A percentile compares a stretch with the other conserved stretches of the same genome.
phyloP scores from a whole-genome alignment of 768 basidiomycete genomes.

The Floccularia luteovirens region DNA sequence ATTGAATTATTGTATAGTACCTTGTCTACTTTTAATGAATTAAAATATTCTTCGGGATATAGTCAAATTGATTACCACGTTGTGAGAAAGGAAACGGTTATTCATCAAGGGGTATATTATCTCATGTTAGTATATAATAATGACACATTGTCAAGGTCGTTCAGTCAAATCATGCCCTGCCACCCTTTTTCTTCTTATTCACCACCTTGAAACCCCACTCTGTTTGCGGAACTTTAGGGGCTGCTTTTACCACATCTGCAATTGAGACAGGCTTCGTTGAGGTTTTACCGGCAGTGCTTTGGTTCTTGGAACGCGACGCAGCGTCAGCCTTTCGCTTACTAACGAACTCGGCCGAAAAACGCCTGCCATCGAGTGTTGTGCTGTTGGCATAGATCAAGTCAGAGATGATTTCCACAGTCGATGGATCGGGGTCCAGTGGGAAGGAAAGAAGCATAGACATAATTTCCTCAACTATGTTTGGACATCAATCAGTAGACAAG shows the following conservation, averaged over 20 bases:
- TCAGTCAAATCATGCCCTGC: conserved; percentile 30
- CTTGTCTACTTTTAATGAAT: too few species aligned
- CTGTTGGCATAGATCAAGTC: conserved; percentile 94
- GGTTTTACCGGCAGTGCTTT: conserved; percentile 22
- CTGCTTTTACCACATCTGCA: conserved; percentile 86
- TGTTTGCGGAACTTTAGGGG: conserved; percentile 65
- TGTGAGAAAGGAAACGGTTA: background rate
- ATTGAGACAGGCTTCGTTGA: conserved; percentile 59
- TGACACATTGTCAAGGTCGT: background rate
- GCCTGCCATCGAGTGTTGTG: conserved; percentile 88
- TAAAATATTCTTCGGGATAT: conserved; percentile 2
- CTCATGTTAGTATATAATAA: background rate
- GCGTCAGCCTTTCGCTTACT: conserved; percentile 83
- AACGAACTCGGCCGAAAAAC: conserved; percentile 91
- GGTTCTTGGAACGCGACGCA: conserved; percentile 38
- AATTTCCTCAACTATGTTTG: conserved; percentile 81
- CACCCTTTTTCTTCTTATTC: conserved; percentile 91
- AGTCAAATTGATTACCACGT: background rate
- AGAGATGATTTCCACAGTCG: conserved; percentile 85
- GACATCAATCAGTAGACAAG: background rate
- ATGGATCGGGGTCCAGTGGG: conserved; percentile 80
- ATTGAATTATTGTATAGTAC: too few species aligned
- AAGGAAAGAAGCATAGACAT: conserved; percentile 93
- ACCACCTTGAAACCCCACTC: conserved; percentile 94
- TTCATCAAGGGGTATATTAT: background rate